A percentile compares a stretch with the other conserved stretches of the same genome.
These are phyloP conservation scores for Casuarina equisetifolia DNA, from an alignment of 306 rosid species.

Conservation along the genomic window DNA sequence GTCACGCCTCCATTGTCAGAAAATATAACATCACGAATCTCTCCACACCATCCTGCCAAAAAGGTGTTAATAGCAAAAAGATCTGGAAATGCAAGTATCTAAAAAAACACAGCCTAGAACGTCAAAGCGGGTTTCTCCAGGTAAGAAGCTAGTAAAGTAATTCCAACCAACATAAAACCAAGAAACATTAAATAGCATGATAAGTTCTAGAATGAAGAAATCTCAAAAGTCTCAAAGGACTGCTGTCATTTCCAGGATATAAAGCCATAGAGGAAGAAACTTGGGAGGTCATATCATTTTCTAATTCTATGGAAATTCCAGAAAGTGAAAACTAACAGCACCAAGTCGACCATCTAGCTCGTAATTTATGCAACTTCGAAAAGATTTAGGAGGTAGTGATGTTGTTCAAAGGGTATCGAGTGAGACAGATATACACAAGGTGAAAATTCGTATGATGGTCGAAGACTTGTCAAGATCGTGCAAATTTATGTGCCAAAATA, in stretches of 20 bases:
- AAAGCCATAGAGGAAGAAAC: background rate
- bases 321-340: background rate
- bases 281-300: background rate
- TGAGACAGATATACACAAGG: background rate
- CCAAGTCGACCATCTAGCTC: background rate
- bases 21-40: slow-evolving; percentile 92
- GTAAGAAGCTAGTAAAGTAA: background rate
- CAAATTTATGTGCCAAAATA: background rate
- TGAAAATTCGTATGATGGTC: background rate
- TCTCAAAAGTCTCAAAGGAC: background rate
- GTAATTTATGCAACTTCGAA: background rate
- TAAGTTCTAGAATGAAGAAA: background rate
- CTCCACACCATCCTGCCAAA: slow-evolving; percentile 97
- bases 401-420: background rate
- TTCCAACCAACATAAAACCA: background rate
- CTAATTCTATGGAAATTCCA: background rate
- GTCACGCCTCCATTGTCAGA: slow-evolving; percentile 90
- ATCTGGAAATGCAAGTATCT: background rate
- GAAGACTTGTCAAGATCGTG: background rate
- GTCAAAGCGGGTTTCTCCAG: background rate
- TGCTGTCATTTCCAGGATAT: background rate
- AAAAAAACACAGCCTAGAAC: background rate
- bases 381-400: background rate
- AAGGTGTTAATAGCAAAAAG: slow-evolving; percentile 3
- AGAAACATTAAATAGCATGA: background rate